Conservation (phyloP, 2,329 filamentous ascomycete species). For the Talaromyces piceae region DNA sequence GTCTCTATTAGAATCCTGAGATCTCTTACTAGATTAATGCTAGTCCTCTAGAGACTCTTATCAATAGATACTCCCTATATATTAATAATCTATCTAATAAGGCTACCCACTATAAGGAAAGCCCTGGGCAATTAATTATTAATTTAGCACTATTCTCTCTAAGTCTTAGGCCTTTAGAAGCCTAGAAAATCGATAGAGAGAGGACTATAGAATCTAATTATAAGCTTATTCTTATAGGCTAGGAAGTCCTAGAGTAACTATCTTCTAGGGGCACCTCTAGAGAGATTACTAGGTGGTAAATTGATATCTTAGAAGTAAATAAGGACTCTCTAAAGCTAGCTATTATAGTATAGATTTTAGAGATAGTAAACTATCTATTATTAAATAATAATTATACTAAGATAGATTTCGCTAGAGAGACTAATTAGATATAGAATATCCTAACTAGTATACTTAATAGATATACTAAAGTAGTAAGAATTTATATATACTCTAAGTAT, state of each 20-base stretch:
- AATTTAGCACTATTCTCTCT: not conserved
- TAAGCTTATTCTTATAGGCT: too few species aligned
- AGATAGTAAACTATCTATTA: not conserved
- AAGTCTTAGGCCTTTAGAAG: too few species aligned
- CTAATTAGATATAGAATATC: not conserved
- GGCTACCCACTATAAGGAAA: not conserved
- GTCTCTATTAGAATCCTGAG: too few species aligned
- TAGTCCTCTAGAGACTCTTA: not conserved
- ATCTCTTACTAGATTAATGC: too few species aligned
- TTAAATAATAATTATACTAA: not conserved
- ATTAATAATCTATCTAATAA: not conserved
- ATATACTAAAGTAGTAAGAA: not conserved
- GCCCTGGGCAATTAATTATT: not conserved
- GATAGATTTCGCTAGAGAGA: not conserved
- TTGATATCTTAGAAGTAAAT: too few species aligned
- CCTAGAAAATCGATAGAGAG: too few species aligned
- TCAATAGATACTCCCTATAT: not conserved
- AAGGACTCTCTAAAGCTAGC: too few species aligned
- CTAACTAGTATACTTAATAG: not conserved
- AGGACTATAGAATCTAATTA: too few species aligned
- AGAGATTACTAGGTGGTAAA: too few species aligned
- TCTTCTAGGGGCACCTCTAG: too few species aligned
- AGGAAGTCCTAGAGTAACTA: too few species aligned
- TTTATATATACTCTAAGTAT: not conserved
- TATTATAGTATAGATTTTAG: too few species aligned